phyloP scores from a whole-genome alignment of 208 protist genomes.

The Crithidia brevicula region DNA sequence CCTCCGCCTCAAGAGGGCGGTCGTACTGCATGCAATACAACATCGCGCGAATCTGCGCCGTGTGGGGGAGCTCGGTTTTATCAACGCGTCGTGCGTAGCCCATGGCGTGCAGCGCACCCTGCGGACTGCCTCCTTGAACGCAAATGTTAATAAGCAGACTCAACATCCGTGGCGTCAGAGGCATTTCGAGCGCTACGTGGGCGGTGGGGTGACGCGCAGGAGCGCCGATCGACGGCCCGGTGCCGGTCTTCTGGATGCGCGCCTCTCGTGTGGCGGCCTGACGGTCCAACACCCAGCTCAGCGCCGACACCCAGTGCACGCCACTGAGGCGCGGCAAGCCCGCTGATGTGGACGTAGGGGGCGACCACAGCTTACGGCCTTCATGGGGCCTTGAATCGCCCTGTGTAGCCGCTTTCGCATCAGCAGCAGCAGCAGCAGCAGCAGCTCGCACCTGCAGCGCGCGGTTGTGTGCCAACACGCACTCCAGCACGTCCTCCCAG shows the following conservation, averaged over 20 bases:
- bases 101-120: conserved; percentile 67
- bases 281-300: conserved; percentile 71
- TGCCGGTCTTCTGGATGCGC: conserved; percentile 66
- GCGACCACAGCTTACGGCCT: too few relatives aligned
- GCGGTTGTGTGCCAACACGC: conserved; percentile 72
- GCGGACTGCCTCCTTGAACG: conserved; percentile 69
- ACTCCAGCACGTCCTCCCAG: conserved; percentile 67
- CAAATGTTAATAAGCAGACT: conserved; percentile 82
- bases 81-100: conserved; percentile 66
- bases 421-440: background rate
- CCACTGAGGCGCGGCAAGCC: background rate
- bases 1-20: conserved; percentile 72
- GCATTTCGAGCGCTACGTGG: conserved; percentile 28
- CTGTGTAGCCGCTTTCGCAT: background rate
- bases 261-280: conserved; percentile 48
- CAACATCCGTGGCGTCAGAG: conserved; percentile 54
- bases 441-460: conserved; percentile 22
- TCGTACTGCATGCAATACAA: conserved; percentile 81
- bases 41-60: conserved; percentile 67
- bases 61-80: conserved; percentile 66
- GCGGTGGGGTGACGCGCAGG: conserved; percentile 18
- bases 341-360: background rate
- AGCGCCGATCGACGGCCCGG: conserved; percentile 55
- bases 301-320: conserved; percentile 82
- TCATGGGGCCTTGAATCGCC: too few relatives aligned